Percentiles rank a stretch among this genome's conserved stretches.
Conservation (phyloP, 2,329 filamentous ascomycete genomes). For the Cladosporium sp. region DNA sequence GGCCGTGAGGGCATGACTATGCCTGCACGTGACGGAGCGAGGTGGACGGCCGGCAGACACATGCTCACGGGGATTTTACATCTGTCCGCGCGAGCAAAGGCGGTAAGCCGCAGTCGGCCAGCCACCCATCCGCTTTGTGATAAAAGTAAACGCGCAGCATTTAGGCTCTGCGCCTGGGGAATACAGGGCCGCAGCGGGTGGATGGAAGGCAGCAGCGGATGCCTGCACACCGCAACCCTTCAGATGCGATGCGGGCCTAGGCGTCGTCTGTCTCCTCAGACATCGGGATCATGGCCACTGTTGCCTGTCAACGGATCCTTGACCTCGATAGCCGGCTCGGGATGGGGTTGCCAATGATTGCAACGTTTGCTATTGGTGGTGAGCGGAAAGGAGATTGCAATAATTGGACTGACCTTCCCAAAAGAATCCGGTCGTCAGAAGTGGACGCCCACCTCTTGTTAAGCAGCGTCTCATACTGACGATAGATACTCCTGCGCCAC, state of each 20-base stretch:
- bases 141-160: not conserved
- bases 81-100: not conserved
- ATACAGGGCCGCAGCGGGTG: conserved; percentile 11
- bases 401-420: too few species aligned
- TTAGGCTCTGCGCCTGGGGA: conserved; percentile 5
- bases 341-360: not conserved
- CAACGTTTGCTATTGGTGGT: conserved; percentile 1
- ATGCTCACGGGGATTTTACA: conserved; percentile 3
- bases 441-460: too few species aligned
- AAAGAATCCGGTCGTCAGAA: too few species aligned
- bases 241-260: not conserved
- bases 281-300: not conserved
- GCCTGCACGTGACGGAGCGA: not conserved
- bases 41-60: not conserved
- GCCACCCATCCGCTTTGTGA: conserved; percentile 1
- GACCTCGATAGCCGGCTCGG: not conserved
- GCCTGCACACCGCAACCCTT: conserved; percentile 11
- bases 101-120: conserved; percentile 1
- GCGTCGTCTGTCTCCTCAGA: not conserved
- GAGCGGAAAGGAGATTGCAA: too few species aligned
- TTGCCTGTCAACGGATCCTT: not conserved
- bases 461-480: not conserved
- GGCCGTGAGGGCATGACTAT: not conserved
- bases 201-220: not conserved
- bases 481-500: not conserved